Conservation (phyloP, 345 rosid genomes). For the Melaleuca alternifolia region DNA sequence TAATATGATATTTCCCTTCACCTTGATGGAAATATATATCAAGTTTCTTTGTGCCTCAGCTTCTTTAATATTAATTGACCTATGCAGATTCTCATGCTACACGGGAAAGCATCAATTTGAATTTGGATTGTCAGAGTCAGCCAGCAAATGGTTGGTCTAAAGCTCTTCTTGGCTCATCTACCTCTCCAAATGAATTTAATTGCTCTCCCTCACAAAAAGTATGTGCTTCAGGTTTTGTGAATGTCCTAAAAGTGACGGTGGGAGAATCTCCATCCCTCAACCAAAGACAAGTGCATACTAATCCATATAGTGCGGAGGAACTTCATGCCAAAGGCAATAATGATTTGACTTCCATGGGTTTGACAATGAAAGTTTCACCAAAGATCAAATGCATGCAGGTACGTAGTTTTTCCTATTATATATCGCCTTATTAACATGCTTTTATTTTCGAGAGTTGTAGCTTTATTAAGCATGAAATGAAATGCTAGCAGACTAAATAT, state of each 20-base stretch:
- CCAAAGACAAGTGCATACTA: neutral
- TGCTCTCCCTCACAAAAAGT: conserved; percentile 7
- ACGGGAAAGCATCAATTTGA: conserved; percentile 7
- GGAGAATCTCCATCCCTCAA: neutral
- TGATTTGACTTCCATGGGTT: conserved; percentile 1
- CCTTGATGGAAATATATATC: neutral
- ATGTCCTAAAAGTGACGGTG: neutral
- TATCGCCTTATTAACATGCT: neutral
- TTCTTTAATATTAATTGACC: neutral
- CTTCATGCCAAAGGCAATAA: neutral
- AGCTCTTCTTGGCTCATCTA: conserved; percentile 3
- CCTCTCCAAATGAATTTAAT: conserved; percentile 13
- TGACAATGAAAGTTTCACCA: conserved; percentile 2
- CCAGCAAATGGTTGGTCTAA: conserved; percentile 2
- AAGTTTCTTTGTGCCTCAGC: neutral
- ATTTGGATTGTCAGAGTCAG: neutral
- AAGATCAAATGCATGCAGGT: conserved; percentile 26
- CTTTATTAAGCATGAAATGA: neutral
- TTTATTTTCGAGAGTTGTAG: neutral
- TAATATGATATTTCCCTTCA: neutral
- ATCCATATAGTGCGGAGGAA: neutral
- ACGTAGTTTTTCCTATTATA: neutral
- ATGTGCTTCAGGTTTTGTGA: neutral
- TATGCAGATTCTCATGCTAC: conserved; percentile 15
- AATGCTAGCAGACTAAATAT: neutral